These are phyloP conservation scores for Aspergillus novofumigatus DNA, from an alignment of 2,329 filamentous ascomycete species.

Conservation along the genomic window DNA sequence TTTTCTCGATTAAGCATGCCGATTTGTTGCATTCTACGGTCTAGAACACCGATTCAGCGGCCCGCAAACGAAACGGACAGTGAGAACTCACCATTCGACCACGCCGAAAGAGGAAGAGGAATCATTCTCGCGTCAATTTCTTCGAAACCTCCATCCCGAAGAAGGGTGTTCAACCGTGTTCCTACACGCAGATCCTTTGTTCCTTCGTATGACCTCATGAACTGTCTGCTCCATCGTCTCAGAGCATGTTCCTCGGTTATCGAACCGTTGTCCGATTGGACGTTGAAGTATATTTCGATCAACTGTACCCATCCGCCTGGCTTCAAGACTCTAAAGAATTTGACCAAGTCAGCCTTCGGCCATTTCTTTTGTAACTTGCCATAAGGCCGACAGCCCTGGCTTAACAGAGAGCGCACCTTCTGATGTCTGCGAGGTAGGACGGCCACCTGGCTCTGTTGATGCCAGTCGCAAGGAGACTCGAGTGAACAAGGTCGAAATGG, in stretches of 20 bases:
- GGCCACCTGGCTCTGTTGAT: constrained; percentile 70
- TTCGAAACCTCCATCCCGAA: constrained; percentile 61
- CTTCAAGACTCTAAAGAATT: constrained; percentile 46
- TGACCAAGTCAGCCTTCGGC: constrained; percentile 7
- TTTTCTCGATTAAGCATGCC: constrained; percentile 39
- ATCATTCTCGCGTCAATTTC: constrained; percentile 65
- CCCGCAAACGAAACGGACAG: not conserved
- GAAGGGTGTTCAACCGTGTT: constrained; percentile 55
- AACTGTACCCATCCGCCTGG: constrained; percentile 83
- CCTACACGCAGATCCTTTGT: constrained; percentile 65
- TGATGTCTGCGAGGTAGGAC: constrained; percentile 71
- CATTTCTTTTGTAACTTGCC: not conserved
- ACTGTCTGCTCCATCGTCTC: constrained; percentile 61
- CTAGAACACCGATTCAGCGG: constrained; percentile 29
- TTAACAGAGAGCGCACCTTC: constrained; percentile 37
- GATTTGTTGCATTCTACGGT: constrained; percentile 39
- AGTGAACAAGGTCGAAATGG: constrained; percentile 80
- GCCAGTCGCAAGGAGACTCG: constrained; percentile 56
- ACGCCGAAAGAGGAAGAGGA: constrained; percentile 64
- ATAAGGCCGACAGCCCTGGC: not conserved
- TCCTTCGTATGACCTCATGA: constrained; percentile 58
- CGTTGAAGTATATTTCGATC: constrained; percentile 80
- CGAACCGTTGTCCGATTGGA: constrained; percentile 81
- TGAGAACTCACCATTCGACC: constrained; percentile 57
- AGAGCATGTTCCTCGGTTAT: constrained; percentile 65